Conservation (phyloP, 305 asterid species). For the Fraxinus baroniana region DNA sequence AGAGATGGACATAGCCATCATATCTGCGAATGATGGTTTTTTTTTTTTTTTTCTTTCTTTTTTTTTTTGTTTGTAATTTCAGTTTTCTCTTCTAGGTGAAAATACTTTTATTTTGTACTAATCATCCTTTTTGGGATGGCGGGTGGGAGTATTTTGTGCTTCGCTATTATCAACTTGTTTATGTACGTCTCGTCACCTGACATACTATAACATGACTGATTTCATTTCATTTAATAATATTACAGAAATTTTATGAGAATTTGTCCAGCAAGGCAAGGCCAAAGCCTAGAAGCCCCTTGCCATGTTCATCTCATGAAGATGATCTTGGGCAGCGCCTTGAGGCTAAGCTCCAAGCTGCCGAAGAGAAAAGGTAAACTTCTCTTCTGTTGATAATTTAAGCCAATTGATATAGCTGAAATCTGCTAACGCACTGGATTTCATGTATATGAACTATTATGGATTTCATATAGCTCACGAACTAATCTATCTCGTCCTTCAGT, state of each 20-base stretch:
- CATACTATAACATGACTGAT: neutral
- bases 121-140: neutral
- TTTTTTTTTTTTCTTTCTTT: neutral
- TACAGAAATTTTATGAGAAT: slow-evolving; percentile 79
- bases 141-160: neutral
- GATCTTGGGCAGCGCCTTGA: slow-evolving; percentile 89
- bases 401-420: neutral
- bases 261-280: slow-evolving; percentile 89
- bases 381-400: slow-evolving; percentile 4
- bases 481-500: neutral
- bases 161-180: neutral
- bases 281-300: slow-evolving; percentile 80
- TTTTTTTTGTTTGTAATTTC: neutral
- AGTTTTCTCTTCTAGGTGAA: neutral
- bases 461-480: neutral
- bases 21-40: too few relatives aligned
- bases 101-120: neutral
- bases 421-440: neutral
- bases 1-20: too few relatives aligned
- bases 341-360: slow-evolving; percentile 98
- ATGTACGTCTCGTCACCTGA: neutral
- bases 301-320: slow-evolving; percentile 60
- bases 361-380: slow-evolving; percentile 66
- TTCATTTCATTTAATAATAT: slow-evolving; percentile 7
- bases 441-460: neutral